These are phyloP conservation scores for Bruguiera parviflora DNA, from an alignment of 345 rosid genomes.

Conservation along the genomic window DNA sequence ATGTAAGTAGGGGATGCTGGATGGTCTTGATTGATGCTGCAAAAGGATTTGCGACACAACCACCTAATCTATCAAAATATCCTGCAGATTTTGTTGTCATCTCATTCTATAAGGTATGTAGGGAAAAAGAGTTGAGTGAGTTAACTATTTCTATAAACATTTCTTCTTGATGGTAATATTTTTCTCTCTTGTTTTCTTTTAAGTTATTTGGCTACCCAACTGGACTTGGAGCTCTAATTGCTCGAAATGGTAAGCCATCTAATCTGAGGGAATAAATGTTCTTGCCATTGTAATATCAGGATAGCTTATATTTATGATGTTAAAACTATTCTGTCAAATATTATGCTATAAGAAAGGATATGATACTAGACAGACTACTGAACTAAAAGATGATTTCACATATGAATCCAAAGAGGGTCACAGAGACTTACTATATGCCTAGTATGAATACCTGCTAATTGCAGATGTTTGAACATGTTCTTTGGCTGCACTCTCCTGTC, in stretches of 20 bases:
- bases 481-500: too few species aligned
- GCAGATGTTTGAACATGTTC: too few species aligned
- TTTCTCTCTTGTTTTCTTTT: constrained; percentile 26
- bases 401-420: too few species aligned
- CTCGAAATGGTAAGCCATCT: constrained; percentile 60
- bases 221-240: constrained; percentile 94
- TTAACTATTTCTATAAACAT: constrained; percentile 5
- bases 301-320: not conserved
- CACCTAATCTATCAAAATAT: constrained; percentile 71
- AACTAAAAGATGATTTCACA: too few species aligned
- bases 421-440: too few species aligned
- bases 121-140: not conserved
- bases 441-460: too few species aligned
- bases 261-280: constrained; percentile 5
- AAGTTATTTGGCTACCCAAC: constrained; percentile 98
- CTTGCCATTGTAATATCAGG: not conserved
- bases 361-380: too few species aligned
- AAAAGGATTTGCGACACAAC: constrained; percentile 78
- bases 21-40: constrained; percentile 97
- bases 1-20: constrained; percentile 56
- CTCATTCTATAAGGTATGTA: constrained; percentile 70
- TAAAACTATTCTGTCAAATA: too few species aligned
- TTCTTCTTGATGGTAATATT: constrained; percentile 12
- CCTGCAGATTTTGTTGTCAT: constrained; percentile 90
- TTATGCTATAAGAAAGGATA: too few species aligned